Conservation (phyloP, 2,329 filamentous ascomycete species). For the Fusarium transvaalense region DNA sequence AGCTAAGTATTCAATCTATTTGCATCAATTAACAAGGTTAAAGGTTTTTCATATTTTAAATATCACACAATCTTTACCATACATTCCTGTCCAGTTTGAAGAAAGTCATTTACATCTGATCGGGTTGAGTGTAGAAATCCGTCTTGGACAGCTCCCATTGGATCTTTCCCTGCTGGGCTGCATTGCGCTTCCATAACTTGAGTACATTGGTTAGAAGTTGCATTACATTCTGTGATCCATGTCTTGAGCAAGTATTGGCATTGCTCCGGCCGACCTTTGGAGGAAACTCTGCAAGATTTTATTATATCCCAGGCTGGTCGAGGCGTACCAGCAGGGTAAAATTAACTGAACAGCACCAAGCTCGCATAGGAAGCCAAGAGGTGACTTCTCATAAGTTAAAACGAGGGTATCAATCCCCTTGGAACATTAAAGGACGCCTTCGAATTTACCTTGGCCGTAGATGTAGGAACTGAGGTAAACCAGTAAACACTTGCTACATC, state of each 20-base stretch:
- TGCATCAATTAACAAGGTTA: too few species aligned
- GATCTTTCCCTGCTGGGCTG: not conserved
- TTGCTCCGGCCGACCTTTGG: accelerated
- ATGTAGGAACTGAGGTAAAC: not conserved
- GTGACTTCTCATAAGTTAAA: not conserved
- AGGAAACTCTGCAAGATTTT: not conserved
- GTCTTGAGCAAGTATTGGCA: not conserved
- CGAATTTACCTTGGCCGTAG: not conserved
- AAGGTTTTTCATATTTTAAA: too few species aligned
- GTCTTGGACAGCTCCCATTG: not conserved
- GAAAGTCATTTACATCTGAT: not conserved
- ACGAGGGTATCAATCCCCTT: not conserved
- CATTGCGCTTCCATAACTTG: not conserved
- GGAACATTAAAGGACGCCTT: not conserved
- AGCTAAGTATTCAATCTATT: too few species aligned
- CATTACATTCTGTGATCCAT: not conserved
- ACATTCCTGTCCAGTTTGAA: not conserved
- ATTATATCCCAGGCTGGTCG: not conserved
- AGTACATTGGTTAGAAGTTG: not conserved
- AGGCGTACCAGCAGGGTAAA: not conserved
- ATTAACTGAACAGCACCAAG: not conserved
- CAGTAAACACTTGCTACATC: not conserved
- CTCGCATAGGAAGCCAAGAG: not conserved
- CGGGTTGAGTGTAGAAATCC: not conserved
- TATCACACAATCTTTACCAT: not conserved